A percentile compares a stretch with the other conserved stretches of the same genome.
Conservation (phyloP, 345 rosid species). For the Carallia brachiata region DNA sequence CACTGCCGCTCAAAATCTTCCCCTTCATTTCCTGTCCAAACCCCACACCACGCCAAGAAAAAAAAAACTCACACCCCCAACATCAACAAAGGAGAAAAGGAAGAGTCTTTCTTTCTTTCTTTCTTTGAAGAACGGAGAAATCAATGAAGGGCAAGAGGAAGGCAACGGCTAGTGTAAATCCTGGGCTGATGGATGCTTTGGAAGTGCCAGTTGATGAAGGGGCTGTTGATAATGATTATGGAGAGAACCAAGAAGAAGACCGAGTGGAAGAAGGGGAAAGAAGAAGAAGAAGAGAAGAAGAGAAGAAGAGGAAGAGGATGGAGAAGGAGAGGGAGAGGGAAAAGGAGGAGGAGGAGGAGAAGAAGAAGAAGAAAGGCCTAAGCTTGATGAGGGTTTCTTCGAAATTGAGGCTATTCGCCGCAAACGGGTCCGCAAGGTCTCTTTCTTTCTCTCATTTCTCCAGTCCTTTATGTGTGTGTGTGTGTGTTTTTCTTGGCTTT, state of each 20-base stretch:
- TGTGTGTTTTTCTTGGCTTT: background rate
- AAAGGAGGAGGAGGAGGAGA: constrained; percentile 25
- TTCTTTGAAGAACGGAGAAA: background rate
- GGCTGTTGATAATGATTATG: background rate
- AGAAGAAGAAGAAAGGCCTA: constrained; percentile 56
- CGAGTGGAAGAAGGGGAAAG: constrained; percentile 2
- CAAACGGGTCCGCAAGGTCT: constrained; percentile 82
- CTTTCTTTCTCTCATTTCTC: constrained; percentile 1
- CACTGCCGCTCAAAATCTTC: background rate
- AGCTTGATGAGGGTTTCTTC: constrained; percentile 83
- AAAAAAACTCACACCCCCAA: background rate
- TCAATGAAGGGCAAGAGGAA: constrained; percentile 9
- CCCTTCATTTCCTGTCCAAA: background rate
- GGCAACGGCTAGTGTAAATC: constrained; percentile 1
- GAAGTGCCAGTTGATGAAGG: constrained; percentile 1
- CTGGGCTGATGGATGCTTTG: background rate
- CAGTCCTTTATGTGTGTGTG: too few species aligned
- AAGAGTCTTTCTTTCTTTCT: background rate
- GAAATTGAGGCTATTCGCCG: constrained; percentile 99
- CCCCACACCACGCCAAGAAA: background rate
- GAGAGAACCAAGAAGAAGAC: constrained; percentile 14
- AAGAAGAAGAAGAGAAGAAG: background rate
- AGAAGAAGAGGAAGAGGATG: constrained; percentile 19
- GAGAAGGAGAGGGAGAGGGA: constrained; percentile 34
- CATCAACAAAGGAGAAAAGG: too few species aligned